phyloP scores from a whole-genome alignment of 208 protist genomes.

The Crithidia sp. region DNA sequence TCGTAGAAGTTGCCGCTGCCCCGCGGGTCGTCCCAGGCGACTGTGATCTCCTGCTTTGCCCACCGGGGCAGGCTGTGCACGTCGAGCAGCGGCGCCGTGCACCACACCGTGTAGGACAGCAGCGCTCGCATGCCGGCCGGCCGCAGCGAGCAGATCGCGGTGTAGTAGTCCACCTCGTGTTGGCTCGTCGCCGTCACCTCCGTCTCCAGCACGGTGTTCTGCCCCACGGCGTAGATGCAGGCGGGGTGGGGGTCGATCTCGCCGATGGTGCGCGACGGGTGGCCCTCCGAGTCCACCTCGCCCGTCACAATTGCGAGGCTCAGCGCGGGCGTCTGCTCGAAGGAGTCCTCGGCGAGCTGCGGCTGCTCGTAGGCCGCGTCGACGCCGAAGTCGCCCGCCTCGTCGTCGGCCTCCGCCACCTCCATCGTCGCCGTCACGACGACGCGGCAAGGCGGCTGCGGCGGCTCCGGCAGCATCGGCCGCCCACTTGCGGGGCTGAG shows the following conservation, averaged over 20 bases:
- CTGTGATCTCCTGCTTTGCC: slow-evolving; percentile 49
- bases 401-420: slow-evolving; percentile 6
- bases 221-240: slow-evolving; percentile 40
- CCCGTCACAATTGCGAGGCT: slow-evolving; percentile 23
- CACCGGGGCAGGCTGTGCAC: slow-evolving; percentile 55
- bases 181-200: slow-evolving; percentile 40
- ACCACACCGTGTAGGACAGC: slow-evolving; percentile 70
- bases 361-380: slow-evolving; percentile 23
- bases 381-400: background rate
- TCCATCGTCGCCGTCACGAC: slow-evolving; percentile 26
- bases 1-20: slow-evolving; percentile 82
- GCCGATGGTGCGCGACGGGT: slow-evolving; percentile 41
- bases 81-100: slow-evolving; percentile 45
- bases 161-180: slow-evolving; percentile 45
- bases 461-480: background rate
- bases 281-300: slow-evolving; percentile 25
- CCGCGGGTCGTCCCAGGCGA: slow-evolving; percentile 44
- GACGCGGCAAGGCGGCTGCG: slow-evolving; percentile 13
- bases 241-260: slow-evolving; percentile 20
- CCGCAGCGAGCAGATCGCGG: slow-evolving; percentile 56
- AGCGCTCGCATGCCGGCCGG: slow-evolving; percentile 38
- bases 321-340: slow-evolving; percentile 1
- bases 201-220: slow-evolving; percentile 35
- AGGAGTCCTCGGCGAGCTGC: background rate
- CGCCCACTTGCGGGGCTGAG: background rate